Evolutionary conservation across 2,329 filamentous ascomycete genomes (phyloP).

Genomic region (Alternaria dauci): DNA sequence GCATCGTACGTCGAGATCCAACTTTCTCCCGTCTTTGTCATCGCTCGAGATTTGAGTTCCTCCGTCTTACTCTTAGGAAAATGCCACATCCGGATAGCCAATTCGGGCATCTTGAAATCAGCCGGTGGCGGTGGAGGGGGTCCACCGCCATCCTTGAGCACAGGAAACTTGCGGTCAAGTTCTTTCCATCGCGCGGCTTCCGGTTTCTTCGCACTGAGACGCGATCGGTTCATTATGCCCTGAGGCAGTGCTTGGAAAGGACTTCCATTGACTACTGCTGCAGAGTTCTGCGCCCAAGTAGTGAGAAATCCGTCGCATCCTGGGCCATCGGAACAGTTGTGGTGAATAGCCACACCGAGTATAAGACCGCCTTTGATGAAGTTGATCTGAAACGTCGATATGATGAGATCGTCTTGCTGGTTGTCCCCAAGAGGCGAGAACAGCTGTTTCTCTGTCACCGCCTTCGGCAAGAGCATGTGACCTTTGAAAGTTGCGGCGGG

Average conservation of each 20-base stretch:
- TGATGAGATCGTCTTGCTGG: not conserved
- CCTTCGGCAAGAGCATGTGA: slow-evolving; percentile 1
- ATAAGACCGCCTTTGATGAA: slow-evolving; percentile 42
- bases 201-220: not conserved
- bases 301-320: slow-evolving; percentile 39
- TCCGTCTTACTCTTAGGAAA: slow-evolving; percentile 26
- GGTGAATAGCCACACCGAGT: slow-evolving; percentile 36
- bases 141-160: slow-evolving; percentile 21
- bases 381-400: slow-evolving; percentile 35
- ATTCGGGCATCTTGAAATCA: slow-evolving; percentile 34
- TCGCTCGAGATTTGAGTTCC: slow-evolving; percentile 25
- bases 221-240: not conserved
- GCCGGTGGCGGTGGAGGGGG: slow-evolving; percentile 28
- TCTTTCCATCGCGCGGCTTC: not conserved
- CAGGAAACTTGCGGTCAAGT: not conserved
- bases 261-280: slow-evolving; percentile 20
- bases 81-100: slow-evolving; percentile 32
- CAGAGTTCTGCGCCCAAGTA: slow-evolving; percentile 36
- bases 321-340: slow-evolving; percentile 32
- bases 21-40: not conserved
- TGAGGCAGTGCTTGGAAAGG: slow-evolving; percentile 14
- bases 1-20: slow-evolving; percentile 42
- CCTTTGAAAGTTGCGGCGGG: not conserved
- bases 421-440: slow-evolving; percentile 2
- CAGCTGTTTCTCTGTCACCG: slow-evolving; percentile 5